Conservation (phyloP, 345 rosid genomes). For the Arabis hirsuta region DNA sequence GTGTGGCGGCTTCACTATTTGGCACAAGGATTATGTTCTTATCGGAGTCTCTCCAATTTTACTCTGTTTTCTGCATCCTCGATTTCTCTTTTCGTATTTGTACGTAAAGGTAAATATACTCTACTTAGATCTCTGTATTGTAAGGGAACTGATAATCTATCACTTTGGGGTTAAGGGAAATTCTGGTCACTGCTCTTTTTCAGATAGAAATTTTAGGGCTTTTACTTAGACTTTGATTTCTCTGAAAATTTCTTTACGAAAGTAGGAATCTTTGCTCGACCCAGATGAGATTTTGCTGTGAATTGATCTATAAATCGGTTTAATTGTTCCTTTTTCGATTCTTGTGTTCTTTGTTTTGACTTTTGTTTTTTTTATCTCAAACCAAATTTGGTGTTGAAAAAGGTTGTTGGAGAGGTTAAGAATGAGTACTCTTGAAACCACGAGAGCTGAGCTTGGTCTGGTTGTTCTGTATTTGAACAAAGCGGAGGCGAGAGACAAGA, state of each 20-base stretch:
- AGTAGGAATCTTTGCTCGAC: conserved; percentile 5
- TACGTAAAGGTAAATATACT: conserved; percentile 11
- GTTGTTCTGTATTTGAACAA: conserved; percentile 82
- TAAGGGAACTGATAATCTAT: background rate
- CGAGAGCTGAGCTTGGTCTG: conserved; percentile 91
- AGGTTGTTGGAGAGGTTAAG: background rate
- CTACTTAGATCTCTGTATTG: background rate
- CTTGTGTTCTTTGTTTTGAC: background rate
- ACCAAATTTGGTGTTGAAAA: background rate
- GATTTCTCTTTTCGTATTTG: conserved; percentile 1
- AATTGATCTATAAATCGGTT: background rate
- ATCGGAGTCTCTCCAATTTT: conserved; percentile 3
- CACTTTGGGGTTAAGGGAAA: background rate
- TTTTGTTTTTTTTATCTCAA: background rate
- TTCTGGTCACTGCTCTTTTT: background rate
- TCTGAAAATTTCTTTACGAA: background rate
- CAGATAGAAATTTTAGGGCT: background rate
- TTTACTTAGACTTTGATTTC: conserved; percentile 9
- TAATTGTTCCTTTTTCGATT: background rate
- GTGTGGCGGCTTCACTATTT: background rate
- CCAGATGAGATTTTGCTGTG: conserved; percentile 8
- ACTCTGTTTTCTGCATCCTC: background rate
- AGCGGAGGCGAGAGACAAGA: conserved; percentile 99
- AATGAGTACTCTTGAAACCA: conserved; percentile 75
- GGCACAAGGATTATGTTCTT: background rate